Evolutionary conservation across 23 red algal genomes (phyloP), one percentile per base, ranked within the genome.

Genomic region (Agarophyton chilense): DNA sequence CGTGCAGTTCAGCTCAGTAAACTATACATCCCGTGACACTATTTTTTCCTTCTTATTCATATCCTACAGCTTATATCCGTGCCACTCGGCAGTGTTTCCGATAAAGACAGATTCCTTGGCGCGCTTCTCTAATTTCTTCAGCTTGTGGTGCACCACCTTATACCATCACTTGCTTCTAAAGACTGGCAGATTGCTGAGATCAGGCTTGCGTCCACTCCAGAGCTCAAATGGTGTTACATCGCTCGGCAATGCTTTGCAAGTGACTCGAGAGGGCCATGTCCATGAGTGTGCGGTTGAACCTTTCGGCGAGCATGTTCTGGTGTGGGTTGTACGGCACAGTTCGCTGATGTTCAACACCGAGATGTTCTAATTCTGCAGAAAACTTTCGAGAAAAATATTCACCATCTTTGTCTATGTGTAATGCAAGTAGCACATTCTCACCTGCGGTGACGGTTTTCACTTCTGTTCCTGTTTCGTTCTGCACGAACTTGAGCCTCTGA

Each of bases 11-110:
- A 2, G 17, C 65, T 52, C 46, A 18, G 8, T 45, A 39, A 79
- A 79, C 19, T 25, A 54, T n/a, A 79, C 74, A 54, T 79, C 74
- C 21, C 46, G 9, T 18, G 74, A 79, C 46, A 79, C 29, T 54
- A 79, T 31, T 13, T 14, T 55, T 33, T 26, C 43, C 40, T 21
- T 41, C 38, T 65, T 63, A 32, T 63, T 31, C 1, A 2, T 31
- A 66, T 66, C 56, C 60, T 55, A 45, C 60, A 83, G 34, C 35
- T 83, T 83, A 55, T 83, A 83, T 1, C 79, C 79, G 17, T 83
- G 32, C 1, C 32, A 67, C 4, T 34, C 60, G 17, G 33, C 29
- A 8, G 29, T 4, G 1, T 7, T 21, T 61, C 19, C 46, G 24
- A 5, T 22, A 12, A 47, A 47, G 44, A 47, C 12, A 9, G 44